A percentile compares a stretch with the other conserved stretches of the same genome.
Conservation (phyloP, 148 eudicot genomes). For the Amaranthus hypochondriacus region DNA sequence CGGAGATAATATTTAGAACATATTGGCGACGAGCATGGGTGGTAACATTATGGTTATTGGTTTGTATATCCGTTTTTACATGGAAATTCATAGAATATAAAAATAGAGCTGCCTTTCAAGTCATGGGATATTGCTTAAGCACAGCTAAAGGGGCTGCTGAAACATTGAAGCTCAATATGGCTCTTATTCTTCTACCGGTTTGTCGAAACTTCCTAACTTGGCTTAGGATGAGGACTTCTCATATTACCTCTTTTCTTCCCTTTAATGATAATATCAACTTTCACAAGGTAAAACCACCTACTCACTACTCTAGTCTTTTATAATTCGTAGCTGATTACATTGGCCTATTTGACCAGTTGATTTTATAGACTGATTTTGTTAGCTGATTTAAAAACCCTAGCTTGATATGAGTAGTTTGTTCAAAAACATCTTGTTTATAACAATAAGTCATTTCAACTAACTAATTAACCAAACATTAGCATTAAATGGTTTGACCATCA, state of each 20-base stretch:
- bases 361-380: too few species aligned
- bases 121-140: constrained; percentile 40
- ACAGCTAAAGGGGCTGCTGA: constrained; percentile 48
- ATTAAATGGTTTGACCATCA: too few species aligned
- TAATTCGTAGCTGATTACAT: too few species aligned
- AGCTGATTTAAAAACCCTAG: too few species aligned
- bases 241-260: constrained; percentile 25
- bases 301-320: too few species aligned
- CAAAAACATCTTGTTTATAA: too few species aligned
- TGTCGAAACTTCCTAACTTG: constrained; percentile 35
- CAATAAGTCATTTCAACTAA: too few species aligned
- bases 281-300: constrained; percentile 29
- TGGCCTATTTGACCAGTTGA: too few species aligned
- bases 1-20: constrained; percentile 24
- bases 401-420: too few species aligned
- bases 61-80: constrained; percentile 24
- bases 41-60: constrained; percentile 26
- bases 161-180: constrained; percentile 46
- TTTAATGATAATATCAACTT: constrained; percentile 42
- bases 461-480: too few species aligned
- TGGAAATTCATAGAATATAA: constrained; percentile 38
- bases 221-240: constrained; percentile 25
- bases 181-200: constrained; percentile 41
- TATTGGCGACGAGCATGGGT: constrained; percentile 39
- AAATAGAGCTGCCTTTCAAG: constrained; percentile 33